Conservation (phyloP, 2,329 filamentous ascomycete species). For the Capronia coronata region DNA sequence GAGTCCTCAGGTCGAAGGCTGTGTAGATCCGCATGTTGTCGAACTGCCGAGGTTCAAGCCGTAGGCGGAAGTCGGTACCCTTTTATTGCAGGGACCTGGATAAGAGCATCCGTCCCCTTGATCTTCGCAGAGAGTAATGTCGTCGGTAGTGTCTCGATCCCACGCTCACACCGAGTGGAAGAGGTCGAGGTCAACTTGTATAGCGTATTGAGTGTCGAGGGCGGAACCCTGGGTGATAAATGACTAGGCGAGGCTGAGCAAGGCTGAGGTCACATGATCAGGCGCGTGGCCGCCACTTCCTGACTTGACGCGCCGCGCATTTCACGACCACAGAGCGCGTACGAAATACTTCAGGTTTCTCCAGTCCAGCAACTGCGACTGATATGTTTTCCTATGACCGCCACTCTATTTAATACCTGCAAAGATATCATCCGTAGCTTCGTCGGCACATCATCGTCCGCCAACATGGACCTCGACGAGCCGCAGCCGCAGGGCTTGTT, state of each 20-base stretch:
- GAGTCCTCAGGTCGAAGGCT: no score
- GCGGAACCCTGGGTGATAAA: no score
- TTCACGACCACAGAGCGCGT: neutral
- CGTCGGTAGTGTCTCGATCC: no score
- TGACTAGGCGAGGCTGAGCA: no score
- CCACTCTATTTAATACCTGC: slow-evolving; percentile 9
- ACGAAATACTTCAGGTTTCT: neutral
- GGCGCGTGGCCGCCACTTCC: slow-evolving; percentile 1
- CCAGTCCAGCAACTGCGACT: neutral
- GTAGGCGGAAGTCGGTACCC: neutral
- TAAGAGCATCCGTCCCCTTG: no score
- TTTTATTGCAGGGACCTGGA: neutral
- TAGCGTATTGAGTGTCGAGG: no score
- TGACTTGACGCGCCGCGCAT: neutral
- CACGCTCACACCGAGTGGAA: no score
- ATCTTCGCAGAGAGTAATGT: no score
- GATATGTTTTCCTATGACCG: neutral
- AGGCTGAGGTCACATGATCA: slow-evolving; percentile 6
- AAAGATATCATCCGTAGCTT: slow-evolving; percentile 16
- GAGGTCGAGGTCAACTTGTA: no score
- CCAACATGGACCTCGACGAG: slow-evolving; percentile 15
- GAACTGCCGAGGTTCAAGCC: slow-evolving; percentile 7
- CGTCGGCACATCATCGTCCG: slow-evolving; percentile 8
- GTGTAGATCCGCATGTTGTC: slow-evolving; percentile 1
- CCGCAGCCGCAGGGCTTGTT: slow-evolving; percentile 33